phyloP scores from a whole-genome alignment of 805 yeast species.

The Millerozyma acaciae region DNA sequence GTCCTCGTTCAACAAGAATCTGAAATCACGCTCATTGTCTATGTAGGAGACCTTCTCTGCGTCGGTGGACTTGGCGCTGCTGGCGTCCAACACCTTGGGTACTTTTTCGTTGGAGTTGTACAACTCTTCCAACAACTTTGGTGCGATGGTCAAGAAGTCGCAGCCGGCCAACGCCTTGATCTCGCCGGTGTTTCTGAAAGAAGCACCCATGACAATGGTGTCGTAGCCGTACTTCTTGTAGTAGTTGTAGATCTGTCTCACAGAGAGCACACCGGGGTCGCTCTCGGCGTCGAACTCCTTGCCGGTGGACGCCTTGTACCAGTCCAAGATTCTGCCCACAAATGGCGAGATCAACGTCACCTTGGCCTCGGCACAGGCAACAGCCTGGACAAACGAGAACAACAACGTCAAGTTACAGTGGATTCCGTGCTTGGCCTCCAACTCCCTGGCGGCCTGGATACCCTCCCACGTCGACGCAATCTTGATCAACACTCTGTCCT shows the following conservation, averaged over 20 bases:
- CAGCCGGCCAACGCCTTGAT: constrained; percentile 96
- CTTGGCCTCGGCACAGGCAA: constrained; percentile 97
- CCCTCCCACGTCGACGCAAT: constrained; percentile 99
- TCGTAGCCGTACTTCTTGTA: constrained; percentile 95
- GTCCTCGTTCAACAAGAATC: constrained; percentile 89
- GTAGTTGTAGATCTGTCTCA: constrained; percentile 87
- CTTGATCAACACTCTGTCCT: constrained; percentile 92
- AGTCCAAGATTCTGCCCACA: constrained; percentile 98
- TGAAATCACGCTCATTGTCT: constrained; percentile 84
- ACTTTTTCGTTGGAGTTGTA: constrained; percentile 72
- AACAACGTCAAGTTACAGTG: constrained; percentile 94
- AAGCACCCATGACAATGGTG: constrained; percentile 99
- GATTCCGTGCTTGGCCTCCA: constrained; percentile 84
- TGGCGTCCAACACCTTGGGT: constrained; percentile 76
- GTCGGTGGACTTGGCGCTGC: constrained; percentile 49
- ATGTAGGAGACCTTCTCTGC: constrained; percentile 73
- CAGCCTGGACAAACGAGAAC: constrained; percentile 96
- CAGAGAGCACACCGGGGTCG: constrained; percentile 97
- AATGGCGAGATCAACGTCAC: constrained; percentile 97
- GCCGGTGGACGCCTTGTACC: constrained; percentile 95
- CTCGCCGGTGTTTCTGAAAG: constrained; percentile 96
- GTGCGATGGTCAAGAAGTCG: constrained; percentile 94
- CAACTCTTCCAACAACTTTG: constrained; percentile 85
- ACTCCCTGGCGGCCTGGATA: constrained; percentile 95
- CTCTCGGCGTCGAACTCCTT: constrained; percentile 72